Conservation (phyloP, 345 rosid genomes). For the Sisymbrium altissimum region DNA sequence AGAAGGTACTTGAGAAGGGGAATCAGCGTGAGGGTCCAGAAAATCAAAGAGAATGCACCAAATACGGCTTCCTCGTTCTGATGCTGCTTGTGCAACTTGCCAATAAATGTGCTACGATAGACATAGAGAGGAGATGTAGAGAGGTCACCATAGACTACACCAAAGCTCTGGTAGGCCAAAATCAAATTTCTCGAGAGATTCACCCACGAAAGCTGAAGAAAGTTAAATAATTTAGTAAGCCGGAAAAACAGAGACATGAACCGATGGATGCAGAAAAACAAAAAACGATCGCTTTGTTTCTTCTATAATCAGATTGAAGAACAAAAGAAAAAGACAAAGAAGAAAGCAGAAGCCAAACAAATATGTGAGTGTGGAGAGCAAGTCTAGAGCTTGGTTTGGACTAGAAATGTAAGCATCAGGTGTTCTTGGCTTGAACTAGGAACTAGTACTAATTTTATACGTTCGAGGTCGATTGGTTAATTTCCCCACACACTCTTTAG, state of each 20-base stretch:
- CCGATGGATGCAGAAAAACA: background rate
- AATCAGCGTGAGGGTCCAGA: constrained; percentile 81
- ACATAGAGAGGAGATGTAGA: constrained; percentile 94
- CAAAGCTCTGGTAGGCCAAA: constrained; percentile 89
- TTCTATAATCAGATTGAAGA: no score
- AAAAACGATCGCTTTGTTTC: no score
- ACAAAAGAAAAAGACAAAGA: no score
- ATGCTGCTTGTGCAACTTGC: constrained; percentile 48
- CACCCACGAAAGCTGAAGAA: constrained; percentile 57
- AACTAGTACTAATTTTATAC: background rate
- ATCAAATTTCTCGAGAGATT: constrained; percentile 58
- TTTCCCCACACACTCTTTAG: background rate
- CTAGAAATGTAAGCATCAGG: background rate
- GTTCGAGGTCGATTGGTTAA: background rate
- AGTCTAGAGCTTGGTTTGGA: background rate
- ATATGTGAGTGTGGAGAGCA: background rate
- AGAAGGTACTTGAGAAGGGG: constrained; percentile 73
- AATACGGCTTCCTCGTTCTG: constrained; percentile 59
- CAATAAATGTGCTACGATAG: constrained; percentile 50
- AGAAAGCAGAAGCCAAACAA: background rate
- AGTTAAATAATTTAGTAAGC: constrained; percentile 1
- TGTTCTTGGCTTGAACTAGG: background rate
- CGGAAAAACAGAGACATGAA: background rate
- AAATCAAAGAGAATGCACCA: constrained; percentile 85
- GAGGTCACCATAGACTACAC: constrained; percentile 82